phyloP scores from a whole-genome alignment of 2,329 filamentous ascomycete genomes.

The Ophiocordyceps polyrhachis-furcata region DNA sequence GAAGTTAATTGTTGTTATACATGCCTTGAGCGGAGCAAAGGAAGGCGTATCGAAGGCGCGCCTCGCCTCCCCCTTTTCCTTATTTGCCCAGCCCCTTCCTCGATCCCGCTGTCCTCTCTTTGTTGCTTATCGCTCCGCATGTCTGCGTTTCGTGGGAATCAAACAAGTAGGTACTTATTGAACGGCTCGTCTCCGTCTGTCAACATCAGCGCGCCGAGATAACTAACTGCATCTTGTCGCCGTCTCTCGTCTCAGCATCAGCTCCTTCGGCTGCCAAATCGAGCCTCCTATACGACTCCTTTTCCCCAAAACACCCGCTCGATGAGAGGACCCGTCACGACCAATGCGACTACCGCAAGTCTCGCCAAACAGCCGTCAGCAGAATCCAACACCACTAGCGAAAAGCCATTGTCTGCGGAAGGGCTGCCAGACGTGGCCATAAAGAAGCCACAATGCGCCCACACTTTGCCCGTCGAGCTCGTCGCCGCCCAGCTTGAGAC shows the following conservation, averaged over 20 bases:
- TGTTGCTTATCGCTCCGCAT: not conserved
- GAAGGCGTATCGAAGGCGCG: too few relatives aligned
- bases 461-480: conserved; percentile 16
- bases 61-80: not conserved
- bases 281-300: not conserved
- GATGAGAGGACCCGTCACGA: conserved; percentile 21
- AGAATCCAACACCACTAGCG: conserved; percentile 19
- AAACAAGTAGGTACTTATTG: not conserved
- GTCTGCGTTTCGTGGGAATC: not conserved
- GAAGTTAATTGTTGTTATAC: too few relatives aligned
- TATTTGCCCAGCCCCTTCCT: not conserved
- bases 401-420: conserved; percentile 19
- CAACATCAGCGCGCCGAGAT: not conserved
- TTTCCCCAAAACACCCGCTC: conserved; percentile 21
- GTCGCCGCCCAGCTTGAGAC: conserved; percentile 21
- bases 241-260: not conserved
- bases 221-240: not conserved
- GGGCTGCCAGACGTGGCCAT: conserved; percentile 16
- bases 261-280: not conserved
- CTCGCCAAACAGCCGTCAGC: conserved; percentile 18
- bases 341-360: conserved; percentile 22
- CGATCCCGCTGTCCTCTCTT: not conserved
- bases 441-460: conserved; percentile 17
- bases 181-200: not conserved
- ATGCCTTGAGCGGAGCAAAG: too few relatives aligned